These are phyloP conservation scores for Anacardium occidentale DNA, from an alignment of 345 rosid species.

Conservation along the genomic window DNA sequence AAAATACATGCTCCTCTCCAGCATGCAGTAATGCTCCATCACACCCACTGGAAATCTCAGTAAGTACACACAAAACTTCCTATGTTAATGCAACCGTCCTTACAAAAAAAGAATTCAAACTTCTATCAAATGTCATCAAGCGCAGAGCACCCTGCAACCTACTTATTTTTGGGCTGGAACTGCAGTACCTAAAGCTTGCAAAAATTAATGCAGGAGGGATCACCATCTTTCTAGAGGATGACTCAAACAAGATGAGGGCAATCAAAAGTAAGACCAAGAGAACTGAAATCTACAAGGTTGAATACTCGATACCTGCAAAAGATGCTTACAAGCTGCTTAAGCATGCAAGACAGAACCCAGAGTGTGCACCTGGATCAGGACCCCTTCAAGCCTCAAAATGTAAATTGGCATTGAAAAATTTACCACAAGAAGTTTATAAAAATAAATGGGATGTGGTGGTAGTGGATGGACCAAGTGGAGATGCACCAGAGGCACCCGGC, in stretches of 20 bases:
- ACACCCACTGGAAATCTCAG: slow-evolving; percentile 11
- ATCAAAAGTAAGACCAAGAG: slow-evolving; percentile 32
- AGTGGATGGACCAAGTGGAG: slow-evolving; percentile 78
- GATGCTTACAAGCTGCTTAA: slow-evolving; percentile 69
- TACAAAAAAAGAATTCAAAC: slow-evolving; percentile 60
- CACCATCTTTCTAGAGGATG: slow-evolving; percentile 70
- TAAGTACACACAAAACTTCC: slow-evolving; percentile 6
- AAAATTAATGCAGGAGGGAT: slow-evolving; percentile 60
- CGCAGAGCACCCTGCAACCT: slow-evolving; percentile 70
- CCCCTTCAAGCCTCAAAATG: slow-evolving; percentile 45
- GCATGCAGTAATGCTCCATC: slow-evolving; percentile 27
- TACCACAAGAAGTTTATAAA: slow-evolving; percentile 55
- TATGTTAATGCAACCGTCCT: slow-evolving; percentile 24
- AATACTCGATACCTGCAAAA: slow-evolving; percentile 50
- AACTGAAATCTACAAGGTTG: slow-evolving; percentile 52
- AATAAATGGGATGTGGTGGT: slow-evolving; percentile 74
- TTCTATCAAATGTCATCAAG: slow-evolving; percentile 48
- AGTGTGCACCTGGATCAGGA: slow-evolving; percentile 44
- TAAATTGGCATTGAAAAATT: slow-evolving; percentile 50
- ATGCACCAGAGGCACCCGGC: slow-evolving; percentile 66
- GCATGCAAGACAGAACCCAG: slow-evolving; percentile 58
- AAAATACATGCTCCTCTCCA: slow-evolving; percentile 28
- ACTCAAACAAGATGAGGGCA: slow-evolving; percentile 44
- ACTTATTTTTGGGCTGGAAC: slow-evolving; percentile 68
- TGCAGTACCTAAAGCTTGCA: slow-evolving; percentile 52